Conservation (phyloP, 176 grass and related monocot species). For the Cymbopogon citratus region DNA sequence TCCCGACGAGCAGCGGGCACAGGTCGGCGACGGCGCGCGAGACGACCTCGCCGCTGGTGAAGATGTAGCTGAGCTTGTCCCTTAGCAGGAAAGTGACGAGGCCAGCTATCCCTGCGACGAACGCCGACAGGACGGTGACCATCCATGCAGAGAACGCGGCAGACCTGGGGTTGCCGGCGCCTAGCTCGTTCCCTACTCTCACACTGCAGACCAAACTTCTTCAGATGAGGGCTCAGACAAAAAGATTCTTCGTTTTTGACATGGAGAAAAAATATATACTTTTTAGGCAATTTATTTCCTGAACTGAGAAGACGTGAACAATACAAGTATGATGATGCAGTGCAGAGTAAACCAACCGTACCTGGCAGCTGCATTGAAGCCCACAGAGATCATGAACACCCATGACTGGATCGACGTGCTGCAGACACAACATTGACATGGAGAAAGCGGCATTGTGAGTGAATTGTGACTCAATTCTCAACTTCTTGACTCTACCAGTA, state of each 20-base stretch:
- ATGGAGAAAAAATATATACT: too few species aligned
- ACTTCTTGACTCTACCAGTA: background rate
- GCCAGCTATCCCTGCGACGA: constrained; percentile 42
- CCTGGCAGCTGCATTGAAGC: constrained; percentile 94
- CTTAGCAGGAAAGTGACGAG: constrained; percentile 44
- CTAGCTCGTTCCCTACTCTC: constrained; percentile 82
- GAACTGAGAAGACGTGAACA: too few species aligned
- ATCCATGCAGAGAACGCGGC: constrained; percentile 63
- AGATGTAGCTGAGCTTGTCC: constrained; percentile 83
- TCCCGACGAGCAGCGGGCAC: constrained; percentile 57
- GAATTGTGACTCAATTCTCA: too few species aligned
- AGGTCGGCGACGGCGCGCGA: constrained; percentile 68
- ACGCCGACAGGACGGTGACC: constrained; percentile 50
- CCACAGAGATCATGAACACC: constrained; percentile 87
- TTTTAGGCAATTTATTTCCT: too few species aligned
- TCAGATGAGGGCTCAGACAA: background rate
- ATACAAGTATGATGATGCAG: background rate
- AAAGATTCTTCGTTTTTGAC: too few species aligned
- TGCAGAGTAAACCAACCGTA: constrained; percentile 25
- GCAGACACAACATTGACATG: constrained; percentile 14
- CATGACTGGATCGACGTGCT: constrained; percentile 75
- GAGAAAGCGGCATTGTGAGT: background rate
- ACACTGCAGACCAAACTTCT: constrained; percentile 29
- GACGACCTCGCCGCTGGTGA: constrained; percentile 57
- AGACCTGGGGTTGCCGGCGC: constrained; percentile 70